These are phyloP conservation scores for Tolypocladium guangdongense DNA, from an alignment of 2,329 filamentous ascomycete species.

Conservation along the genomic window DNA sequence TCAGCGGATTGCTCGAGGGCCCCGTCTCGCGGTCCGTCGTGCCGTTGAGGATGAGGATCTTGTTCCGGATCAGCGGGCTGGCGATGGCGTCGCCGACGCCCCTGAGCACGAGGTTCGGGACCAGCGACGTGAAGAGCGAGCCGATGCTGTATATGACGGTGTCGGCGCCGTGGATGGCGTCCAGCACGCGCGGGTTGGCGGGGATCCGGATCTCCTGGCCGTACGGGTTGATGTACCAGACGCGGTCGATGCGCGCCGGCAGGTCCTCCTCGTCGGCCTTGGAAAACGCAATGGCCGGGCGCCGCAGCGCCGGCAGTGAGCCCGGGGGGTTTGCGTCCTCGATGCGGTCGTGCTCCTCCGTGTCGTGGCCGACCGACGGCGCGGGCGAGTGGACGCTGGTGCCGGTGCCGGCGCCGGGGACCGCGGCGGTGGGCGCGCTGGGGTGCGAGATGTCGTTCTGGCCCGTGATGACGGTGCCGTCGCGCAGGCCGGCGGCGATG, in stretches of 20 bases:
- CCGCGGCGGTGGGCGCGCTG: constrained; percentile 45
- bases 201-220: constrained; percentile 87
- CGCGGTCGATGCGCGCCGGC: constrained; percentile 61
- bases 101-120: constrained; percentile 67
- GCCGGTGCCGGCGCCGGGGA: constrained; percentile 14
- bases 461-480: constrained; percentile 72
- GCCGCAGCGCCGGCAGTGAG: constrained; percentile 66
- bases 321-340: constrained; percentile 77
- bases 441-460: constrained; percentile 92
- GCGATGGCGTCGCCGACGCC: constrained; percentile 56
- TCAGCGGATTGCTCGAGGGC: constrained; percentile 51
- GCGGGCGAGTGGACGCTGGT: constrained; percentile 17
- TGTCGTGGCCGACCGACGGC: constrained; percentile 29
- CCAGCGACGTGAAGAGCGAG: constrained; percentile 81
- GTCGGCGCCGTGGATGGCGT: constrained; percentile 51
- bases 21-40: constrained; percentile 80
- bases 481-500: constrained; percentile 70
- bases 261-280: constrained; percentile 70
- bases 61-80: constrained; percentile 41
- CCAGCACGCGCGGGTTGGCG: constrained; percentile 70
- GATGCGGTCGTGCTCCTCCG: constrained; percentile 49
- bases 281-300: constrained; percentile 71
- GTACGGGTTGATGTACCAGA: constrained; percentile 98
- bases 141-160: constrained; percentile 86
- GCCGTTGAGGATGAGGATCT: constrained; percentile 79